Conservation (phyloP, 306 rosid genomes). For the Acmispon strigosus region DNA sequence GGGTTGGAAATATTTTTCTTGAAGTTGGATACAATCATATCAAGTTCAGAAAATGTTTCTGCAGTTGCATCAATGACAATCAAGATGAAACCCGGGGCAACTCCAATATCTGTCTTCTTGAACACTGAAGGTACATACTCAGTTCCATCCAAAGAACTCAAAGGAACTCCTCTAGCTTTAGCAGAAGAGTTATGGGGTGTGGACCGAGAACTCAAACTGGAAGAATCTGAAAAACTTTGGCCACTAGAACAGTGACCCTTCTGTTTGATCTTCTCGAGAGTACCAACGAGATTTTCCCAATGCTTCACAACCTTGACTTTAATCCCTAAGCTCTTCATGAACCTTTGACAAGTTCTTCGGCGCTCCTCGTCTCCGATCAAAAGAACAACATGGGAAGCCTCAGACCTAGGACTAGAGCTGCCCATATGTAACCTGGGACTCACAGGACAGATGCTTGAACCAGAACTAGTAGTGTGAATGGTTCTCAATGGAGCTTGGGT, state of each 20-base stretch:
- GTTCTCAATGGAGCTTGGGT: conserved; percentile 1
- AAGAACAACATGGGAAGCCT: conserved; percentile 34
- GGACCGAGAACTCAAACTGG: conserved; percentile 1
- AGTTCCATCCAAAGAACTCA: conserved; percentile 22
- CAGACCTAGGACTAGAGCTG: conserved; percentile 29
- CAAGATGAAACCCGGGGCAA: conserved; percentile 1
- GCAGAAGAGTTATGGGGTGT: neutral
- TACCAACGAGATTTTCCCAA: neutral
- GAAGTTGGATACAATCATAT: conserved; percentile 9
- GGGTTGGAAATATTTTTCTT: conserved; percentile 9
- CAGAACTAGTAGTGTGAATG: conserved; percentile 24
- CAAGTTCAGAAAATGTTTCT: conserved; percentile 20
- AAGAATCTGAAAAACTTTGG: conserved; percentile 16
- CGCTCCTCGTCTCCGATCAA: conserved; percentile 17
- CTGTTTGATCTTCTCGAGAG: conserved; percentile 22
- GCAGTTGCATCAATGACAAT: conserved; percentile 23
- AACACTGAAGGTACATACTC: conserved; percentile 6
- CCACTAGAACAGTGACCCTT: neutral
- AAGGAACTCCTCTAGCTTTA: conserved; percentile 8
- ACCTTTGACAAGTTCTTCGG: neutral
- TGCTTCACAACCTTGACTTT: conserved; percentile 15
- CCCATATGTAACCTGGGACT: conserved; percentile 23
- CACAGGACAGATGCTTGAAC: conserved; percentile 7
- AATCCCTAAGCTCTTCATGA: conserved; percentile 30
- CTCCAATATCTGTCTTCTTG: conserved; percentile 2